A percentile compares a stretch with the other conserved stretches of the same genome.
Conservation (phyloP, 1,284 basidiomycete species). For the Cutaneotrichosporon cutaneum region DNA sequence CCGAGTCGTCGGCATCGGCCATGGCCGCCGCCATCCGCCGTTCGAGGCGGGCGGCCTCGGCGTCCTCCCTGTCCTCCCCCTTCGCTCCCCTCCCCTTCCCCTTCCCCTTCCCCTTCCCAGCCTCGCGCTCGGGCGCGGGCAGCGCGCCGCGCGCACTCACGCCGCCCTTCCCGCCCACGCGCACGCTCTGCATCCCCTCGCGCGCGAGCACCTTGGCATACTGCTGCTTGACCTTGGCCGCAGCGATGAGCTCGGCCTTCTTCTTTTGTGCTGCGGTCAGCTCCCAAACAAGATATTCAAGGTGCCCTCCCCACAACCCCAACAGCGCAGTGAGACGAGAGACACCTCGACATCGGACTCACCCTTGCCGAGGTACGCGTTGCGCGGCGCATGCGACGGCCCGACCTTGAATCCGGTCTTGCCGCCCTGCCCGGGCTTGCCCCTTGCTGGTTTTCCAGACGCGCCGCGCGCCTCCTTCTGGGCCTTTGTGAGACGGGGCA, state of each 20-base stretch:
- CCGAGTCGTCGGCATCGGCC: neutral
- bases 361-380: slow-evolving; percentile 55
- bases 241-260: slow-evolving; percentile 57
- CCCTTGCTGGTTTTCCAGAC: slow-evolving; percentile 21
- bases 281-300: too few species aligned
- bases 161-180: slow-evolving; percentile 34
- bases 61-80: slow-evolving; percentile 7
- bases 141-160: slow-evolving; percentile 11
- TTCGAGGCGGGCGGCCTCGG: neutral
- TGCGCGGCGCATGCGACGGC: slow-evolving; percentile 46
- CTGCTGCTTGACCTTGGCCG: slow-evolving; percentile 57
- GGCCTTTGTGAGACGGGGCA: slow-evolving; percentile 43
- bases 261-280: slow-evolving; percentile 54
- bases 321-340: too few species aligned
- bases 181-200: slow-evolving; percentile 49
- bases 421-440: slow-evolving; percentile 8
- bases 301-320: too few species aligned
- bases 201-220: slow-evolving; percentile 56
- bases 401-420: slow-evolving; percentile 48
- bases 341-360: too few species aligned
- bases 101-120: neutral
- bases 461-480: slow-evolving; percentile 36
- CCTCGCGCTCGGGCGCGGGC: too few species aligned
- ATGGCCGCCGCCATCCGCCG: slow-evolving; percentile 2
- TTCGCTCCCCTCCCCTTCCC: slow-evolving; percentile 16